Percentiles rank a stretch among this genome's conserved stretches.
These are phyloP conservation scores for Dendrocalamus latiflorus DNA, from an alignment of 202 grass and related monocot genomes.

Conservation along the genomic window DNA sequence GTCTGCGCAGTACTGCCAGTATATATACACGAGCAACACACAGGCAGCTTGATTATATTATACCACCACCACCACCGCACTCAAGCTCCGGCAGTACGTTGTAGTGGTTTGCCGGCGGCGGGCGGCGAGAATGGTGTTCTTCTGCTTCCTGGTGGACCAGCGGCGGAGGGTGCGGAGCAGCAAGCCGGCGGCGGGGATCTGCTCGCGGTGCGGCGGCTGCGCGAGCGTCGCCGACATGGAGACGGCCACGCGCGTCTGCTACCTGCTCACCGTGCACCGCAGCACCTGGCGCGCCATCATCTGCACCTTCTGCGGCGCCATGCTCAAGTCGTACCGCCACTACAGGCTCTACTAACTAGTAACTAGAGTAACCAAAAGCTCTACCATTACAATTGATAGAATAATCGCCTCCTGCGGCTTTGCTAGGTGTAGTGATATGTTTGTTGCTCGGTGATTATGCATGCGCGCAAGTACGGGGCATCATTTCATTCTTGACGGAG, in stretches of 20 bases:
- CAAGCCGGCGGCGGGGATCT: slow-evolving; percentile 96
- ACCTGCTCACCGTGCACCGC: slow-evolving; percentile 78
- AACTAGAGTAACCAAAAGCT: not conserved
- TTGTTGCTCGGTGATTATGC: not conserved
- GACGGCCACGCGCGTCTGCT: slow-evolving; percentile 82
- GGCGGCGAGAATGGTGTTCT: slow-evolving; percentile 60
- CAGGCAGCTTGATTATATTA: not conserved
- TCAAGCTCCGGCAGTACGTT: too few species aligned
- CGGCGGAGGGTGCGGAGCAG: slow-evolving; percentile 81
- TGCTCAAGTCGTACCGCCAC: slow-evolving; percentile 94
- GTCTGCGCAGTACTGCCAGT: too few species aligned
- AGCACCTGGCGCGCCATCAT: slow-evolving; percentile 90
- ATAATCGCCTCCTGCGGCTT: not conserved
- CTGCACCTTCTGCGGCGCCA: slow-evolving; percentile 95
- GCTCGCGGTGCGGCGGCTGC: slow-evolving; percentile 85
- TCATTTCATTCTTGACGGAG: slow-evolving; percentile 15
- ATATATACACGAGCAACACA: not conserved
- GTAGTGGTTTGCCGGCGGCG: not conserved
- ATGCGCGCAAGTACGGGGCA: not conserved
- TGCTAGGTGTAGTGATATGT: not conserved
- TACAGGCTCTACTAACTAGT: slow-evolving; percentile 40
- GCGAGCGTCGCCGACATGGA: slow-evolving; percentile 98
- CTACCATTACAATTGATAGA: not conserved
- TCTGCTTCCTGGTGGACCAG: slow-evolving; percentile 97
- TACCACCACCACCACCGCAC: not conserved